Conservation (phyloP, 805 yeast genomes). For the Saccharomycopsis sp. region DNA sequence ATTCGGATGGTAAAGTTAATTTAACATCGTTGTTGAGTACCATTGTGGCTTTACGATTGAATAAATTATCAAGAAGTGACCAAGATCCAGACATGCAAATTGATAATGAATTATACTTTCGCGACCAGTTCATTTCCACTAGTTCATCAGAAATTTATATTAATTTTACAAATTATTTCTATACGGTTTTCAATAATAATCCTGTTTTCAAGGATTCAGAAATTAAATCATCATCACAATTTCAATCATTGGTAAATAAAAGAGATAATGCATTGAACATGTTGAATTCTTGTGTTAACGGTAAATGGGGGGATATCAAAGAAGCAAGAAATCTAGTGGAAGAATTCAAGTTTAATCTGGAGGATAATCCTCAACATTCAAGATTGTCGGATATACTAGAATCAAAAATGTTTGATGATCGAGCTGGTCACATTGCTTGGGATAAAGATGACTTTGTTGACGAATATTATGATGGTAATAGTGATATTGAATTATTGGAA, state of each 20-base stretch:
- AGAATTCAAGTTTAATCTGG: slow-evolving; percentile 6
- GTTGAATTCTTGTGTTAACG: slow-evolving; percentile 18
- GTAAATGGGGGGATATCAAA: slow-evolving; percentile 22
- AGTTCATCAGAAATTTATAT: slow-evolving; percentile 6
- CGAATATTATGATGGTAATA: not conserved
- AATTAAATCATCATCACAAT: not conserved
- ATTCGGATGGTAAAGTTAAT: slow-evolving; percentile 15
- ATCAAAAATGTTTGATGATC: slow-evolving; percentile 1
- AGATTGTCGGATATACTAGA: slow-evolving; percentile 1
- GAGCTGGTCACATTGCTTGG: not conserved
- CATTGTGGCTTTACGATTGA: slow-evolving; percentile 6
- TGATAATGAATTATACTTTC: slow-evolving; percentile 21
- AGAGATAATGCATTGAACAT: not conserved
- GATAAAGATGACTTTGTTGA: not conserved
- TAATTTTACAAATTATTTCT: not conserved
- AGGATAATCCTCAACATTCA: slow-evolving; percentile 3
- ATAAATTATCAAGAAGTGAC: slow-evolving; percentile 5
- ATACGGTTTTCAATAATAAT: not conserved
- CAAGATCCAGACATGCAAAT: slow-evolving; percentile 22
- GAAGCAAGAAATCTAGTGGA: slow-evolving; percentile 19
- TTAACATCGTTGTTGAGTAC: slow-evolving; percentile 4
- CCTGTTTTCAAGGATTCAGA: not conserved
- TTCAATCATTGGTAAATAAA: not conserved
- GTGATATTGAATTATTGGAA: too few species aligned
- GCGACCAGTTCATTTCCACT: slow-evolving; percentile 20